Conservation (phyloP, 2,329 filamentous ascomycete genomes). For the Hypomyces perniciosus region DNA sequence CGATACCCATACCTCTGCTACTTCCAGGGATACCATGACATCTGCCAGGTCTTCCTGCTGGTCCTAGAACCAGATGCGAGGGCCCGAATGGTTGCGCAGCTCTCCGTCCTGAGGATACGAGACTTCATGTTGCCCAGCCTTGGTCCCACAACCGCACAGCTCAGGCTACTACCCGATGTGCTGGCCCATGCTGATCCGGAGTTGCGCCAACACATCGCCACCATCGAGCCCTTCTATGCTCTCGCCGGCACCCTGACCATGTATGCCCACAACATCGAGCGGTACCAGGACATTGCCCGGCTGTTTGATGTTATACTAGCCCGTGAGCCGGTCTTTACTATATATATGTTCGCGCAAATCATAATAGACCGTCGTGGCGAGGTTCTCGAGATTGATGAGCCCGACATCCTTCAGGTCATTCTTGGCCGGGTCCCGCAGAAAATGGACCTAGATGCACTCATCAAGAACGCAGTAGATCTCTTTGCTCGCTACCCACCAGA, state of each 20-base stretch:
- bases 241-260: conserved; percentile 89
- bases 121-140: conserved; percentile 97
- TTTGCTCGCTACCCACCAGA: conserved; percentile 66
- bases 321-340: conserved; percentile 75
- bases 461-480: conserved; percentile 58
- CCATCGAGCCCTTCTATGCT: conserved; percentile 83
- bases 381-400: conserved; percentile 85
- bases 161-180: conserved; percentile 81
- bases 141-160: conserved; percentile 71
- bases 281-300: conserved; percentile 80
- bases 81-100: conserved; percentile 61
- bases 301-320: conserved; percentile 91
- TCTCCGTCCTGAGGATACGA: conserved; percentile 83
- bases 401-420: conserved; percentile 85
- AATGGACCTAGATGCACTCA: conserved; percentile 72
- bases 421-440: conserved; percentile 80
- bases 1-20: conserved; percentile 81
- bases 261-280: conserved; percentile 92
- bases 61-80: conserved; percentile 64
- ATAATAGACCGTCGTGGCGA: conserved; percentile 74
- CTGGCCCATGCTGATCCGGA: conserved; percentile 64
- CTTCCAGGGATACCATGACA: conserved; percentile 98
- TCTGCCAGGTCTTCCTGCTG: conserved; percentile 89
- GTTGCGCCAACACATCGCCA: conserved; percentile 69
- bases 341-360: conserved; percentile 90